These are phyloP conservation scores for Lactarius trivialis DNA, from an alignment of 768 basidiomycete species.

Conservation along the genomic window DNA sequence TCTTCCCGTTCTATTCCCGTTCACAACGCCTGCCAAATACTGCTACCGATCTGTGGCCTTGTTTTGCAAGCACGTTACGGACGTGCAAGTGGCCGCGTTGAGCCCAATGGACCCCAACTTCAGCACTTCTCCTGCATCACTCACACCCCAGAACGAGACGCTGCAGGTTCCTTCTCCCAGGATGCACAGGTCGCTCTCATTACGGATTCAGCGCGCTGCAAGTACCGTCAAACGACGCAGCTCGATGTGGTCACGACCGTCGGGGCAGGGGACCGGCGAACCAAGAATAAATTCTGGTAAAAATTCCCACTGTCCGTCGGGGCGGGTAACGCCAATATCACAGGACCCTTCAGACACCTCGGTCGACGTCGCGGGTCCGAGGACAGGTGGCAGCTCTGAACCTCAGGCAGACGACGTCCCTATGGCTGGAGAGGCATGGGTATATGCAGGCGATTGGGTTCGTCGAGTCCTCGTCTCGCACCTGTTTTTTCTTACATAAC, in stretches of 20 bases:
- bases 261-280: background rate
- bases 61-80: conserved; percentile 63
- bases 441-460: conserved; percentile 51
- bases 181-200: conserved; percentile 1
- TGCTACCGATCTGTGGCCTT: conserved; percentile 72
- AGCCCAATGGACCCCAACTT: background rate
- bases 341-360: conserved; percentile 13
- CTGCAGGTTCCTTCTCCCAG: background rate
- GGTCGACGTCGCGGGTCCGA: conserved; percentile 24
- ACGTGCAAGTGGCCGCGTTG: conserved; percentile 28
- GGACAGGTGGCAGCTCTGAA: conserved; percentile 16
- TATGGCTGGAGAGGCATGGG: conserved; percentile 52
- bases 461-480: background rate
- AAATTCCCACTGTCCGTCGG: background rate
- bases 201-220: conserved; percentile 4
- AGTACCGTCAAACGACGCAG: conserved; percentile 2
- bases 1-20: conserved; percentile 65
- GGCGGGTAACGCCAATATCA: conserved; percentile 1
- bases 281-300: background rate
- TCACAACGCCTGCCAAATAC: conserved; percentile 72
- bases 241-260: background rate
- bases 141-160: background rate
- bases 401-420: conserved; percentile 18
- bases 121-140: background rate
- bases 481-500: background rate